A percentile compares a stretch with the other conserved stretches of the same genome.
phyloP scores from a whole-genome alignment of 2,329 filamentous ascomycete species.

The Sclerotinia borealis region DNA sequence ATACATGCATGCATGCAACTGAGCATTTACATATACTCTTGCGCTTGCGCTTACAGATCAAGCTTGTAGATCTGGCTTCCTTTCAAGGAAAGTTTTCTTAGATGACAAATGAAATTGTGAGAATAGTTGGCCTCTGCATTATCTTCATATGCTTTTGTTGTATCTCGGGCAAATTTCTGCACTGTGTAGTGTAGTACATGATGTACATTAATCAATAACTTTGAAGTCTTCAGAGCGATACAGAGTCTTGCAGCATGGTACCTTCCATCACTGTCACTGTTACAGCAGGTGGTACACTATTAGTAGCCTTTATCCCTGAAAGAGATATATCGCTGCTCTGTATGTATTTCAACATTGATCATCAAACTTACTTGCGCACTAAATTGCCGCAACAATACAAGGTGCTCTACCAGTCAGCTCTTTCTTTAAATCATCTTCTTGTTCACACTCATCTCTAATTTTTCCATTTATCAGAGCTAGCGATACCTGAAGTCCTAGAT shows the following conservation, averaged over 20 bases:
- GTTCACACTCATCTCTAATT: conserved; percentile 16
- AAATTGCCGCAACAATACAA: conserved; percentile 53
- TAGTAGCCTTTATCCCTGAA: background rate
- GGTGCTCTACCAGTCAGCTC: conserved; percentile 23
- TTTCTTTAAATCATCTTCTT: background rate
- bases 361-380: conserved; percentile 51
- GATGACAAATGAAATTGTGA: background rate
- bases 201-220: background rate
- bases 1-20: too few relatives aligned
- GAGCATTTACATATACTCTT: background rate
- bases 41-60: too few relatives aligned
- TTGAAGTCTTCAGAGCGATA: background rate
- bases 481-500: conserved; percentile 48
- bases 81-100: background rate
- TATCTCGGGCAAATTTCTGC: background rate
- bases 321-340: conserved; percentile 5
- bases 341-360: background rate
- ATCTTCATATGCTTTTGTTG: background rate
- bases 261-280: background rate
- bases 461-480: conserved; percentile 27
- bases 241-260: background rate
- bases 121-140: background rate
- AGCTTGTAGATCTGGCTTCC: background rate
- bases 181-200: too few relatives aligned
- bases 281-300: background rate